Base-by-base conservation (phyloP, 1,284 basidiomycete species). In the Apiotrichum siamense region DNA sequence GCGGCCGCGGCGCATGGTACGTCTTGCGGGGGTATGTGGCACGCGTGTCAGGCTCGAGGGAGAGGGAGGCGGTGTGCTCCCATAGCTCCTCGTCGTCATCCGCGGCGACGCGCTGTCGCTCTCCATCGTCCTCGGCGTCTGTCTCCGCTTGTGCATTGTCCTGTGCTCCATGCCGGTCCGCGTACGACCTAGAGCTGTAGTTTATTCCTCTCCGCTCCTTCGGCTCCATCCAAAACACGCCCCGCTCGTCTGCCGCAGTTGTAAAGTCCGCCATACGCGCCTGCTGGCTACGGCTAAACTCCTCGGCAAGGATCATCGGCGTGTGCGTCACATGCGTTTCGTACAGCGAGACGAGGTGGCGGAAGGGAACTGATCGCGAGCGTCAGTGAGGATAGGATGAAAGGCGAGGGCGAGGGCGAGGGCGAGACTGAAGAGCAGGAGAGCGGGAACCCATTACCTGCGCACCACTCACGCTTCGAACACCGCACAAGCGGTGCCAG, bases 261-360 rank as follows among this genome's bases (percentile, higher is more conserved):
- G 76, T 71, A 60, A 83, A 82, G 59, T 83, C 81, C 3, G 76
- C 68, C 20, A 77, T 72, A 37, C 81, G 66, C 2, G 80, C 81
- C 5, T 72, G 74, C 46, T 77, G 74, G 5, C 78, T 79, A 15
- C 80, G 74, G 29, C 77, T 77, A 62, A 81, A 82, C 62, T 83
- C 79, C 44, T 71, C 65, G 1, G 73, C 79, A 43, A 83, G 74
- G 26, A 81, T 81, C 81, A 83, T 83, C 1, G 81, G 81, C 17
- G 81, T 81, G 47, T 78, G 76, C 2, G 79, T 81, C 49, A 82
- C 78, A 55, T 65, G 81, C 5, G 77, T 78, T 44, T 81, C 76
- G 66, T 81, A 82, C 27, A 75, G 72, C 1, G 80, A 77, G 4
- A 78, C 77, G 1, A 81, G 73, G 47, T 79, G 76, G 7, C 81